Base-by-base conservation (phyloP, 169 alveolate genomes). In the Plasmodium inui region DNA sequence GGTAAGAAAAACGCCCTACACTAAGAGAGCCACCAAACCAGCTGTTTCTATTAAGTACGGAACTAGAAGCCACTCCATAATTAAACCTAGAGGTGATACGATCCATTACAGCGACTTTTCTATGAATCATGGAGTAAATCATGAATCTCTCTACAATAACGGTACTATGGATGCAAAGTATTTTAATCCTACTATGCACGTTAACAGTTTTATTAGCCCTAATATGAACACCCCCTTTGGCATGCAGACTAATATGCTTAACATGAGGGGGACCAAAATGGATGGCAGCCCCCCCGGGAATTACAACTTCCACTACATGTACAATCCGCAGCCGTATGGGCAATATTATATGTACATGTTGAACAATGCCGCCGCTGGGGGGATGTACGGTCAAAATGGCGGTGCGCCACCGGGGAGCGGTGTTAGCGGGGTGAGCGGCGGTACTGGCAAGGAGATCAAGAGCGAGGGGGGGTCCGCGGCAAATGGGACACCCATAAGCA, bases 291-390 rank as follows among this genome's bases (percentile, higher is more conserved):
- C 39, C 14, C 46, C 80, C 1, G 85, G 85, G 1, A 39, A 44
- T 14, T 86, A 86, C 30, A 86, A 86, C 30, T 86, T 86, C 28
- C 93, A 86, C 0, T 86, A 74, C 70, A 86, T 86, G 81, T 86
- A 76, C 10, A 86, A 74, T n/a, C 93, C 93, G 4, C 88, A 32
- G 26, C 14, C 76, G 19, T 86, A 74, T n/a, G 80, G 80, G 14
- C 93, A 86, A 19, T 86, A 86, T n/a, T 86, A 86, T 26, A 86
- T 86, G 93, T 86, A 86, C 32, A 61, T 89, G 89, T 50, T 53
- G n/a, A 53, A 46, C 26, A 50, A 37, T 17, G 34, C 12, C 0
- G 2, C n/a, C n/a, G n/a, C 61, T 3, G 78, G 50, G 1, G 50
- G 61, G 3, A 84, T 83, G 57, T 78, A 39, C 9, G 32, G 34